A percentile compares a stretch with the other conserved stretches of the same genome.
Evolutionary conservation across 1,284 basidiomycete species (phyloP).

Genomic region (Pholiota adiposa): DNA sequence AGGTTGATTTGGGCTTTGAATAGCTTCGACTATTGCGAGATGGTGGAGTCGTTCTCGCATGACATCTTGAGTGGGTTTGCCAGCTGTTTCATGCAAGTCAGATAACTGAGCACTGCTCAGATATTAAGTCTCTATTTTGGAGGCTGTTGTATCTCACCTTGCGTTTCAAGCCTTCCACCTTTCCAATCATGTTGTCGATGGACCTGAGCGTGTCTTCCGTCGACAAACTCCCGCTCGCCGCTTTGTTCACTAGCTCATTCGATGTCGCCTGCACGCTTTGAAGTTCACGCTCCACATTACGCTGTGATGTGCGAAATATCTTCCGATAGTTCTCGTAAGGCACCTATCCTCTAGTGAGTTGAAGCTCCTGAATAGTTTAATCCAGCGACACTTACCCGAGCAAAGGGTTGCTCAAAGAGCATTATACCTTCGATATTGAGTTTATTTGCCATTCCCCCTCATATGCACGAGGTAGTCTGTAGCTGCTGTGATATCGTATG

Average conservation of each 20-base stretch:
- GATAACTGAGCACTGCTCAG: slow-evolving; percentile 52
- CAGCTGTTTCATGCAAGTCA: slow-evolving; percentile 68
- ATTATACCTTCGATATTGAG: slow-evolving; percentile 78
- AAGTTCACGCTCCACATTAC: slow-evolving; percentile 80
- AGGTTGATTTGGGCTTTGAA: slow-evolving; percentile 53
- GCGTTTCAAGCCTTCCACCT: slow-evolving; percentile 77
- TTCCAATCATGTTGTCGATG: slow-evolving; percentile 77
- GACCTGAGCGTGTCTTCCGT: slow-evolving; percentile 59
- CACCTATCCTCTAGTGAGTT: slow-evolving; percentile 50
- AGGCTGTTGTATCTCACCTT: slow-evolving; percentile 58
- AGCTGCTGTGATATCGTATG: neutral
- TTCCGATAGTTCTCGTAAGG: slow-evolving; percentile 88
- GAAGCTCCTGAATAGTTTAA: neutral
- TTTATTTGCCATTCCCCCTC: slow-evolving; percentile 44
- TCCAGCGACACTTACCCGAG: slow-evolving; percentile 53
- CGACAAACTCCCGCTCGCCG: slow-evolving; percentile 41
- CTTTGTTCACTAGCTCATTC: slow-evolving; percentile 55
- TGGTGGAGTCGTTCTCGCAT: slow-evolving; percentile 76
- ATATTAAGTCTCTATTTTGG: neutral
- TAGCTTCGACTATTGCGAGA: slow-evolving; percentile 61
- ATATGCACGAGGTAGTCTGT: neutral
- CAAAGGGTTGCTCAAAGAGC: slow-evolving; percentile 87
- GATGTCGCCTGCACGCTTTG: slow-evolving; percentile 59
- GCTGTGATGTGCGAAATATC: slow-evolving; percentile 79
- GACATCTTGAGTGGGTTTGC: slow-evolving; percentile 69